phyloP scores from a whole-genome alignment of 75 land plant species.

The Sequoiadendron giganteum region DNA sequence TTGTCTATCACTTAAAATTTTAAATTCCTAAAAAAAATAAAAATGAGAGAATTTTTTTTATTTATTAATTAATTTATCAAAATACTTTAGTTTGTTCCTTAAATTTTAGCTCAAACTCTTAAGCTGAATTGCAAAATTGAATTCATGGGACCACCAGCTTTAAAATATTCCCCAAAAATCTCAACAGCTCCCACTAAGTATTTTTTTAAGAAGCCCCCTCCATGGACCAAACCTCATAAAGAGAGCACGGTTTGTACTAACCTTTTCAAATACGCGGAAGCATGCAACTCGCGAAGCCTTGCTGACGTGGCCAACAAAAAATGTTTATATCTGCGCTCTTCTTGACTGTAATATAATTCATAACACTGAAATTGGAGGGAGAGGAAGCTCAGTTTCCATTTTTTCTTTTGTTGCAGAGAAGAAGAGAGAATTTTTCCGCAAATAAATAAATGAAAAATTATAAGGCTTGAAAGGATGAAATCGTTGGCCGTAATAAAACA shows the following conservation, averaged over 20 bases:
- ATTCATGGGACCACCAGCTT: too few relatives aligned
- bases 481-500: background rate
- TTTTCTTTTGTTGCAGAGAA: background rate
- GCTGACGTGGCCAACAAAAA: background rate
- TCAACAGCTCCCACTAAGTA: too few relatives aligned
- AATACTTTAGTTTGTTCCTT: too few relatives aligned
- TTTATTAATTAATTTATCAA: too few relatives aligned
- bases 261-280: background rate
- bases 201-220: too few relatives aligned
- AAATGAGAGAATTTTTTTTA: too few relatives aligned
- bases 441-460: background rate
- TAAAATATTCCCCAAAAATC: too few relatives aligned
- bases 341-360: background rate
- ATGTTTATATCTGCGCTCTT: background rate
- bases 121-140: too few relatives aligned
- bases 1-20: too few relatives aligned
- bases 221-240: too few relatives aligned
- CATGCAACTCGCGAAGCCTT: background rate
- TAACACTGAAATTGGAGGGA: background rate
- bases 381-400: background rate
- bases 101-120: too few relatives aligned
- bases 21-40: too few relatives aligned
- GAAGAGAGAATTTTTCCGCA: background rate
- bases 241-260: background rate
- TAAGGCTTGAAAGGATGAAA: background rate